Evolutionary conservation across 176 grass and related monocot species (phyloP), one percentile per base, ranked within the genome.

Genomic region (Zea mays): DNA sequence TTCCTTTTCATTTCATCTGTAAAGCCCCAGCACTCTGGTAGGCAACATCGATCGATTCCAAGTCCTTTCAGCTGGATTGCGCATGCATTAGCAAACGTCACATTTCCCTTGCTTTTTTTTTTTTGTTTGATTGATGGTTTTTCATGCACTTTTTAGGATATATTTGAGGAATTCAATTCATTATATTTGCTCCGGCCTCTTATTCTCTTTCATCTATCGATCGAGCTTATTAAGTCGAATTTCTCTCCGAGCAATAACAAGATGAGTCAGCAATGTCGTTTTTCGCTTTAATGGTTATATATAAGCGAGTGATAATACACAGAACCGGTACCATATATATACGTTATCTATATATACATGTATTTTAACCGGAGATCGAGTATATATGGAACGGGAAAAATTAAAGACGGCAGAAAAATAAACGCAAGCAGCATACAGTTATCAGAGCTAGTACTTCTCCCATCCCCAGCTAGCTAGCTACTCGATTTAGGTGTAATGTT

Each of bases 61-160:
- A 38, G 38, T 39, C 3, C 12, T 64, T 64, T 49, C 27, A 27
- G 27, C 60, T 76, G 20, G 13, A 76, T 62, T 17, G 43, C 1
- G 41, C 57, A 35, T 60, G 72, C 39, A 57, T 75, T 62, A 48
- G 42, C 57, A 63, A 63, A 76, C 58, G 3, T 61, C 55, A 61
- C 8, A 33, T 21, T 44, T 43, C 2, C 16, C 5, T 74, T 75
- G 55, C 27, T 27, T 27, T 27, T 27, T 27, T 27, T 27, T 27
- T 27, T 27, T 27, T 27, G 27, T 0, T 27, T 27, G 27, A 27
- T 27, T 27, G 27, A 27, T 27, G 27, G 27, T 27, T 27, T 27
- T 27, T 27, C 27, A 27, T 27, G 27, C 27, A 27, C 27, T 27
- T 27, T 27, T 27, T 27, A 27, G 27, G 27, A 27, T 27, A 27